phyloP scores from a whole-genome alignment of 305 asterid species.

The Stenogyne calaminthoides region DNA sequence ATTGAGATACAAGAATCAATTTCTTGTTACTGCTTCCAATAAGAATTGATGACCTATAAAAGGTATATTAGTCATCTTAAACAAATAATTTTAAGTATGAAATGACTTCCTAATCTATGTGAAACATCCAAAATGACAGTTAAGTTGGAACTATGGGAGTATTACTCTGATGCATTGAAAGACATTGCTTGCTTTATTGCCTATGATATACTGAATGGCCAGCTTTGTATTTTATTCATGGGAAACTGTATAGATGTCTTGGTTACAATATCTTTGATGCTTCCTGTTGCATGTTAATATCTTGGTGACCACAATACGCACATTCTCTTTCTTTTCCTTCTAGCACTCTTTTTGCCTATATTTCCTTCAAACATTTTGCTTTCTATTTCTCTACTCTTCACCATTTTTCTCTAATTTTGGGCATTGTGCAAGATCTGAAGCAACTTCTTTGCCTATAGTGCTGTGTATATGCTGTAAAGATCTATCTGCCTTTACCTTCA shows the following conservation, averaged over 20 bases:
- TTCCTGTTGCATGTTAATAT: slow-evolving; percentile 9
- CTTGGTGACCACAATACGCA: slow-evolving; percentile 2
- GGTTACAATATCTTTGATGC: neutral
- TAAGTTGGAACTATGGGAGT: neutral
- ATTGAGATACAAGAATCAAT: neutral
- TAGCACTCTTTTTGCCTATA: neutral
- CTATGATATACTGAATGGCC: neutral
- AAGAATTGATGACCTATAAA: too few species aligned
- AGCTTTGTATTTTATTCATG: neutral
- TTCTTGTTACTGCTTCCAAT: neutral
- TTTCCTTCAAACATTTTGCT: neutral
- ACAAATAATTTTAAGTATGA: neutral
- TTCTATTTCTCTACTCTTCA: neutral
- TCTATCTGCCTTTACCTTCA: neutral
- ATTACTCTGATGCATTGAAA: slow-evolving; percentile 5
- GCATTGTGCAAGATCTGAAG: neutral
- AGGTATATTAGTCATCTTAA: neutral
- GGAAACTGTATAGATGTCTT: neutral
- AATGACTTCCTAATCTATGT: neutral
- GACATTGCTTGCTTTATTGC: neutral
- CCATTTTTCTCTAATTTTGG: neutral
- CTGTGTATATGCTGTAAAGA: neutral
- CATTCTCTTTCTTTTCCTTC: neutral
- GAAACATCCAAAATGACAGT: neutral
- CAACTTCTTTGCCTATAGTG: neutral